Percentiles rank a stretch among this genome's conserved stretches.
phyloP scores from a whole-genome alignment of 1,139 yeast genomes.

The Hansenula lynferdii region DNA sequence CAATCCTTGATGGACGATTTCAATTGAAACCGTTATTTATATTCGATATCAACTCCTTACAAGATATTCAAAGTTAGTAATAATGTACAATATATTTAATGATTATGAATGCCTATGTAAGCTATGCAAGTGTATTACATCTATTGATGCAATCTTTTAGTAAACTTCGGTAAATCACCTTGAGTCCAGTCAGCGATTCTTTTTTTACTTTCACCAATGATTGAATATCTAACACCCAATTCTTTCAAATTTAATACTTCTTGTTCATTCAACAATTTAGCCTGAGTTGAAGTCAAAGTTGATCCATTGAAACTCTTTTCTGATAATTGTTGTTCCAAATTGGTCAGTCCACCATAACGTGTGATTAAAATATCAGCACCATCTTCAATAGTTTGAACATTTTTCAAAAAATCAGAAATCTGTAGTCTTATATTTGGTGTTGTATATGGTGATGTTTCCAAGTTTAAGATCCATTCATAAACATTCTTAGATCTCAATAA shows the following conservation, averaged over 20 bases:
- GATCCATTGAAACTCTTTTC: conserved; percentile 8
- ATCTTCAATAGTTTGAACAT: conserved; percentile 48
- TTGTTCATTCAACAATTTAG: conserved; percentile 12
- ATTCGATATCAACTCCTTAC: too few relatives aligned
- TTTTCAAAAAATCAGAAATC: conserved; percentile 40
- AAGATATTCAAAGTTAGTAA: too few relatives aligned
- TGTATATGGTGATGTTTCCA: conserved; percentile 46
- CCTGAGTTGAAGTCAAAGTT: conserved; percentile 2
- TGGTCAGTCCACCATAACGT: conserved; percentile 54
- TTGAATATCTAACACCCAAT: conserved; percentile 40
- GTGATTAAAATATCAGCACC: conserved; percentile 62
- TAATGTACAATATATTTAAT: too few relatives aligned
- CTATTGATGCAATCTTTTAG: conserved; percentile 43
- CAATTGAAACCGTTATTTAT: too few relatives aligned
- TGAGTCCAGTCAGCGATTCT: conserved; percentile 59
- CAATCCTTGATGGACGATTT: conserved; percentile 21
- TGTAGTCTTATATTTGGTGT: conserved; percentile 34
- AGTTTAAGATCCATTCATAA: conserved; percentile 63
- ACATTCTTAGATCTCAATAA: conserved; percentile 47
- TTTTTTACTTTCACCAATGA: conserved; percentile 41
- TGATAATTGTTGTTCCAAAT: conserved; percentile 38
- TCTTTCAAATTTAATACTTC: conserved; percentile 32
- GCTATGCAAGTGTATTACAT: too few relatives aligned
- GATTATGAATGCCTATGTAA: too few relatives aligned
- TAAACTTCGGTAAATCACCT: conserved; percentile 38